phyloP scores from a whole-genome alignment of 306 rosid species.

The Phaseolus lunatus region DNA sequence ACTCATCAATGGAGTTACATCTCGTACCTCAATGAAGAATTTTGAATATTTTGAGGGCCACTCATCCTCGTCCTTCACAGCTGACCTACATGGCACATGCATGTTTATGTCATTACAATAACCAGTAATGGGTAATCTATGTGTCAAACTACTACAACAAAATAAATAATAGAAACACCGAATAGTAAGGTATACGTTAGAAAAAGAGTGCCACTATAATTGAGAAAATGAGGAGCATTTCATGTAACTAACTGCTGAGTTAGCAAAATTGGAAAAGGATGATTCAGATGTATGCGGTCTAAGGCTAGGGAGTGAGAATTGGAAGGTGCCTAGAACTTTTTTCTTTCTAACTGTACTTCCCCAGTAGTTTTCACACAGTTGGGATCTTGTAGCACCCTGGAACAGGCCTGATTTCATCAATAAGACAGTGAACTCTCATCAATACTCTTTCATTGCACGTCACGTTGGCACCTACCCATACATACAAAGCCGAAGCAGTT shows the following conservation, averaged over 20 bases:
- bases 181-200: not conserved
- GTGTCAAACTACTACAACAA: slow-evolving; percentile 2
- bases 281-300: not conserved
- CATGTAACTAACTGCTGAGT: not conserved
- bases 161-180: not conserved
- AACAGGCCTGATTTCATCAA: not conserved
- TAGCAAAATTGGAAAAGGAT: not conserved
- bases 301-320: not conserved
- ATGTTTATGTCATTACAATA: slow-evolving; percentile 33
- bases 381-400: not conserved
- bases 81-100: slow-evolving; percentile 63
- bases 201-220: not conserved
- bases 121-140: not conserved
- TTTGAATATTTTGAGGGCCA: slow-evolving; percentile 98
- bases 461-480: not conserved
- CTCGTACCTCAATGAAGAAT: slow-evolving; percentile 74
- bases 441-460: not conserved
- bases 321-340: not conserved
- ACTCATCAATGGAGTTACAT: slow-evolving; percentile 11
- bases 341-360: not conserved
- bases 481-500: slow-evolving; percentile 25
- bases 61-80: slow-evolving; percentile 80
- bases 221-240: not conserved
- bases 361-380: not conserved
- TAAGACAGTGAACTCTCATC: not conserved